These are phyloP conservation scores for Globisporangium parvum DNA, from an alignment of 352 stramenopile genomes.

Conservation along the genomic window DNA sequence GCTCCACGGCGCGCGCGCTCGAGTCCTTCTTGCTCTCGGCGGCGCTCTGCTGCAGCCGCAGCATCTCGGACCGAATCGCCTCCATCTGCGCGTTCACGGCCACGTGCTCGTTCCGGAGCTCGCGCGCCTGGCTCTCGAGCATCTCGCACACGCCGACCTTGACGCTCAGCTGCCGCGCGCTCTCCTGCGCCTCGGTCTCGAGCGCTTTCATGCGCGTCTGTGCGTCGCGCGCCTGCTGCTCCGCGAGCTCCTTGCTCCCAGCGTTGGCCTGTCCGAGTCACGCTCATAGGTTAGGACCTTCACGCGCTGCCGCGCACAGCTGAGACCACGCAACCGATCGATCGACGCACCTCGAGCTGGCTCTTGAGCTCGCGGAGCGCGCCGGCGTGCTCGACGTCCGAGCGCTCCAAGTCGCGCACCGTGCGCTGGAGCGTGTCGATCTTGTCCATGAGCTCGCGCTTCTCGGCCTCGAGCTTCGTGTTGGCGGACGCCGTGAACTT, in stretches of 20 bases:
- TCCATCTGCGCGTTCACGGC: slow-evolving; percentile 80
- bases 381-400: slow-evolving; percentile 35
- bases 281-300: neutral
- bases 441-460: slow-evolving; percentile 59
- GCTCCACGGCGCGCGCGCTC: slow-evolving; percentile 19
- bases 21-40: slow-evolving; percentile 33
- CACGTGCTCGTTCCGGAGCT: slow-evolving; percentile 67
- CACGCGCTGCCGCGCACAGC: neutral
- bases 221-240: slow-evolving; percentile 30
- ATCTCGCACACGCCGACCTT: slow-evolving; percentile 62
- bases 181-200: slow-evolving; percentile 49
- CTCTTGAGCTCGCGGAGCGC: slow-evolving; percentile 43
- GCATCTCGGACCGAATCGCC: slow-evolving; percentile 68
- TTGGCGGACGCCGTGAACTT: slow-evolving; percentile 62
- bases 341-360: slow-evolving; percentile 35
- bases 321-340: too few species aligned
- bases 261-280: slow-evolving; percentile 20
- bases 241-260: slow-evolving; percentile 15
- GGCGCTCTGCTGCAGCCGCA: slow-evolving; percentile 31
- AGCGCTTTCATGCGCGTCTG: slow-evolving; percentile 34
- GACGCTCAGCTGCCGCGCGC: slow-evolving; percentile 45
- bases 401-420: slow-evolving; percentile 43
- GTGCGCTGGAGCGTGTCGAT: slow-evolving; percentile 44
- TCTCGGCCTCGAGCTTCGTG: slow-evolving; percentile 59
- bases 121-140: slow-evolving; percentile 61